A percentile compares a stretch with the other conserved stretches of the same genome.
phyloP scores from a whole-genome alignment of 192 early-diverging fungal species.

The Chytriomyces sp. region DNA sequence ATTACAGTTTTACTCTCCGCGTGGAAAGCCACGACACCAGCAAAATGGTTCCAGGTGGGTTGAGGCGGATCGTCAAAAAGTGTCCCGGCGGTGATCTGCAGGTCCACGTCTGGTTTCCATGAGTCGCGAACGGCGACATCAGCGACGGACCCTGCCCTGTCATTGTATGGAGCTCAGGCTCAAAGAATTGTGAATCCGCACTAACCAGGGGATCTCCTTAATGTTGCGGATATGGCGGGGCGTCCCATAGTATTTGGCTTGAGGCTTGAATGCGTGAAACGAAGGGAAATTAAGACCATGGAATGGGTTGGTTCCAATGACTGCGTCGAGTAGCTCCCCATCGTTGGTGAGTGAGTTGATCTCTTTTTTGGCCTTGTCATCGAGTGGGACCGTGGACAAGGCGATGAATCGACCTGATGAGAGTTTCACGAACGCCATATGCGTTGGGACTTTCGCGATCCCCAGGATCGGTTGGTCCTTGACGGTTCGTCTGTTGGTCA shows the following conservation, averaged over 20 bases:
- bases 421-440: constrained; percentile 26
- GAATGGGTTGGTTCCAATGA: constrained; percentile 33
- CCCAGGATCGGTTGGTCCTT: too few relatives aligned
- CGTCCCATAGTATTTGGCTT: constrained; percentile 29
- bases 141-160: constrained; percentile 21
- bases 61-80: constrained; percentile 28
- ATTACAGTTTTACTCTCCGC: not conserved
- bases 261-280: constrained; percentile 24
- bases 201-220: constrained; percentile 18
- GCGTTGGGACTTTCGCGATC: constrained; percentile 27
- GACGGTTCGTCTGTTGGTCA: too few relatives aligned
- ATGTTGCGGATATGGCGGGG: constrained; percentile 29
- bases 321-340: constrained; percentile 29
- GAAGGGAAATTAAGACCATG: constrained; percentile 27
- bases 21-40: constrained; percentile 24
- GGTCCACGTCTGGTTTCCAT: constrained; percentile 19
- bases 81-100: constrained; percentile 20
- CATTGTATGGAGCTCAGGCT: not conserved
- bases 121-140: not conserved
- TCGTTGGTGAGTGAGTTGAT: constrained; percentile 24
- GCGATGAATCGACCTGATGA: constrained; percentile 8
- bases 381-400: constrained; percentile 30
- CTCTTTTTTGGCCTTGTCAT: constrained; percentile 18
- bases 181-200: not conserved
- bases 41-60: constrained; percentile 25